phyloP scores from a whole-genome alignment of 805 yeast species.

The Starmera pachycereana region DNA sequence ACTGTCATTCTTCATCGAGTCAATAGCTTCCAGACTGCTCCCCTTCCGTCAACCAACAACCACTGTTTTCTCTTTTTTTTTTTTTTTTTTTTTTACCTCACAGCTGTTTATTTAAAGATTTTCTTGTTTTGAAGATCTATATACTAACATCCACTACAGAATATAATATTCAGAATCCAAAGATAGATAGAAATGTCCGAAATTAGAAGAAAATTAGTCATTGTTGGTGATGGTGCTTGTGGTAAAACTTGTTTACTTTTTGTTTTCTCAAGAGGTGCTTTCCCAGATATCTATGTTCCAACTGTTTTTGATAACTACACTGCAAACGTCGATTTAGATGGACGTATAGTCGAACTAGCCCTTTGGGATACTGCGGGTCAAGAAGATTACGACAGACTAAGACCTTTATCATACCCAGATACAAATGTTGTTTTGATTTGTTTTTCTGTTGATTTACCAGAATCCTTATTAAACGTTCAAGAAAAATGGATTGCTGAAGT shows the following conservation, averaged over 20 bases:
- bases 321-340: constrained; percentile 89
- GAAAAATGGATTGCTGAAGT: constrained; percentile 96
- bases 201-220: constrained; percentile 72
- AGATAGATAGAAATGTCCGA: constrained; percentile 15
- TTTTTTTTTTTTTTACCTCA: too few species aligned
- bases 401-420: constrained; percentile 88
- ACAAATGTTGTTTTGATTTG: constrained; percentile 87
- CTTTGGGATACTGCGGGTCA: constrained; percentile 99
- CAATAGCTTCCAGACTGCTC: too few species aligned
- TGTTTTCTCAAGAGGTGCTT: constrained; percentile 77
- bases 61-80: too few species aligned
- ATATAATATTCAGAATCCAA: too few species aligned
- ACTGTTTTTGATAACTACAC: constrained; percentile 97
- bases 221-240: constrained; percentile 97
- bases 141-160: too few species aligned
- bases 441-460: constrained; percentile 86
- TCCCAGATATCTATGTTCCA: constrained; percentile 92
- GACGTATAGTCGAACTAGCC: constrained; percentile 87
- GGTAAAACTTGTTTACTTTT: constrained; percentile 91
- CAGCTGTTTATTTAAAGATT: too few species aligned
- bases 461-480: constrained; percentile 85
- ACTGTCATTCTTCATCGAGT: too few species aligned
- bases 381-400: constrained; percentile 91
- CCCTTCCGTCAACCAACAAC: too few species aligned
- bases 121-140: too few species aligned